Conservation (phyloP, 1,139 yeast genomes). For the Scheffersomyces segobiensis region DNA sequence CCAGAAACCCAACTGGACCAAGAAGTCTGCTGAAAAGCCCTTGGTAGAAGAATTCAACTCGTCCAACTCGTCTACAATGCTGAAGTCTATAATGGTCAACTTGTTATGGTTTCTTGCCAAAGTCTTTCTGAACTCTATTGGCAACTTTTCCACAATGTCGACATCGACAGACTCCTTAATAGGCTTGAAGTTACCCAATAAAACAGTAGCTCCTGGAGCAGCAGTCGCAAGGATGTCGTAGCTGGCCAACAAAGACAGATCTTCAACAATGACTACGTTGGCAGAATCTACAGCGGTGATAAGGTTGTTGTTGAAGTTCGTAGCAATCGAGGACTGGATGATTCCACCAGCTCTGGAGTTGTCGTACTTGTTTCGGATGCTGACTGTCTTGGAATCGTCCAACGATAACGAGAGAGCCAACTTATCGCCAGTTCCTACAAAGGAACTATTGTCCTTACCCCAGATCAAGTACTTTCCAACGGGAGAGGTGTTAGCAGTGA, state of each 20-base stretch:
- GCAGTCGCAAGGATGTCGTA: constrained; percentile 66
- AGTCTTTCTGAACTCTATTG: constrained; percentile 53
- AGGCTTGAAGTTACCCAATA: constrained; percentile 46
- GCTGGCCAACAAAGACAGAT: constrained; percentile 49
- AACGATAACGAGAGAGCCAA: constrained; percentile 73
- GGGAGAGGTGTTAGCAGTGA: constrained; percentile 47
- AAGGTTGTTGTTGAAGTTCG: constrained; percentile 18
- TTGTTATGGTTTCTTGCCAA: constrained; percentile 55
- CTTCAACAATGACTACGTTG: constrained; percentile 65
- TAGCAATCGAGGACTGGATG: constrained; percentile 70
- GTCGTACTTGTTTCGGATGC: constrained; percentile 67
- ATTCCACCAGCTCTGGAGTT: constrained; percentile 71
- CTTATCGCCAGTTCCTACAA: constrained; percentile 59
- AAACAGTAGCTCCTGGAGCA: constrained; percentile 55
- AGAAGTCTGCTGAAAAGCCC: constrained; percentile 67
- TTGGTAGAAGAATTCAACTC: constrained; percentile 58
- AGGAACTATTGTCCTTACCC: constrained; percentile 63
- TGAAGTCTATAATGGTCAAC: constrained; percentile 57
- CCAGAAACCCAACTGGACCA: constrained; percentile 83
- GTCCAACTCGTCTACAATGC: constrained; percentile 55
- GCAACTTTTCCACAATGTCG: constrained; percentile 52
- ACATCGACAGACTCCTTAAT: constrained; percentile 41
- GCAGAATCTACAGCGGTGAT: constrained; percentile 53
- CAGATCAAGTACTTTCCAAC: constrained; percentile 60
- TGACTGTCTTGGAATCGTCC: constrained; percentile 55